Evolutionary conservation across 129 eudicot species (phyloP), one percentile per base, ranked within the genome.

Genomic region (Escallonia rubra): DNA sequence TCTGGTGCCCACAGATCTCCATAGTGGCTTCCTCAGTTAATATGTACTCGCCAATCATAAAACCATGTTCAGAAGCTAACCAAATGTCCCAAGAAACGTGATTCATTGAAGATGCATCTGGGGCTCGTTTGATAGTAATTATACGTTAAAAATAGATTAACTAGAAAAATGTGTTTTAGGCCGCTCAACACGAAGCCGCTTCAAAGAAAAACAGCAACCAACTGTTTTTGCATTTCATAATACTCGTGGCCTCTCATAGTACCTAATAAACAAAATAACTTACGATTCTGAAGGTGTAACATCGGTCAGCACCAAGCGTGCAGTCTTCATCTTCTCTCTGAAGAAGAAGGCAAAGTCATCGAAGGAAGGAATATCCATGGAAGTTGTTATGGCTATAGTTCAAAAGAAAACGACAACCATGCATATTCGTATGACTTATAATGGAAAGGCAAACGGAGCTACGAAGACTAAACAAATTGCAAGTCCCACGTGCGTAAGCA

Each of bases 311-410:
- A 72, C 86, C 72, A 89, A 61, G 53, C 90, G 72, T 12, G 91
- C 87, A 14, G 77, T 74, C 69, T 85, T 89, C 78, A 89, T 85
- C 67, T 78, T 86, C 38, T 89, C 92, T 72, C 76, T 85, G 60
- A 85, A 71, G 89, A 89, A 89, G 79, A 89, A 78, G 23, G 90
- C 78, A 76, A 89, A 81, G 71, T 85, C 92, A 61, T 85, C 80
- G 69, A 78, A 79, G 48, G 82, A 70, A 69, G 78, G 78, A 63
- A 68, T 65, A 72, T 55, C 78, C 83, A 74, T 81, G 4, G 9
- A n/a, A 63, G 48, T 14, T 34, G n/a, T 56, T 71, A 12, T n/a
- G 47, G 73, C 14, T 53, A 3, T 13, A 34, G 51, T 40, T 74
- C 67, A 52, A 14, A 61, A 45, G 63, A n/a, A n/a, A 45, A 74